Evolutionary conservation across 345 rosid genomes (phyloP).

Genomic region (Gynandropsis gynandra): DNA sequence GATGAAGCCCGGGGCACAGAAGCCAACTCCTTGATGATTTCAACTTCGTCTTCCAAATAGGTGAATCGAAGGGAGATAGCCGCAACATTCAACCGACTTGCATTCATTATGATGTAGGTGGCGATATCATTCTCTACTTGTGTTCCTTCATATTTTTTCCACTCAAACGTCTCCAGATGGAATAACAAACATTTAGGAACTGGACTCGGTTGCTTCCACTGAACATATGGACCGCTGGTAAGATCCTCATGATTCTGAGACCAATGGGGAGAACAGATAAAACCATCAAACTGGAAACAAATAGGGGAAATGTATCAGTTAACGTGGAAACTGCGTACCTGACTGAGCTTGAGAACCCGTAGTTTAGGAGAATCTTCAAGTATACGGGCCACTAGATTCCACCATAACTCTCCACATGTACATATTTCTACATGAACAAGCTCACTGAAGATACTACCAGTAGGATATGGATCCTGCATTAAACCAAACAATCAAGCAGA

Average conservation of each 20-base stretch:
- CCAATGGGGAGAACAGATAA: background rate
- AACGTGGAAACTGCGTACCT: too few species aligned
- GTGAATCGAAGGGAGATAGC: background rate
- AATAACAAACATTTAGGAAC: slow-evolving; percentile 18
- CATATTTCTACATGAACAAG: slow-evolving; percentile 13
- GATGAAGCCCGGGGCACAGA: slow-evolving; percentile 8
- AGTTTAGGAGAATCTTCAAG: slow-evolving; percentile 6
- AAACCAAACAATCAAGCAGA: background rate
- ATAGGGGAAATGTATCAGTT: background rate
- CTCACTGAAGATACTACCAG: background rate
- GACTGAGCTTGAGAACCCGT: slow-evolving; percentile 15
- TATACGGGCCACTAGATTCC: slow-evolving; percentile 2
- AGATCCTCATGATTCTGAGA: background rate
- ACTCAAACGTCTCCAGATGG: slow-evolving; percentile 5
- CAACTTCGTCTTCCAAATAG: background rate
- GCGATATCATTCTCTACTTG: background rate
- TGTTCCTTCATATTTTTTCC: slow-evolving; percentile 18
- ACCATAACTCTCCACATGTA: background rate
- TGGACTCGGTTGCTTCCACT: background rate
- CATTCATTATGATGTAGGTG: background rate
- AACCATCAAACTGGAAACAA: slow-evolving; percentile 3
- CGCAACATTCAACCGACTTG: slow-evolving; percentile 15
- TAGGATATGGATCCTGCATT: slow-evolving; percentile 9
- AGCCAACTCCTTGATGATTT: slow-evolving; percentile 1
- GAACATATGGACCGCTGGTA: background rate